These are phyloP conservation scores for Mycosphaerella sp. DNA, from an alignment of 2,329 filamentous ascomycete species.

Conservation along the genomic window DNA sequence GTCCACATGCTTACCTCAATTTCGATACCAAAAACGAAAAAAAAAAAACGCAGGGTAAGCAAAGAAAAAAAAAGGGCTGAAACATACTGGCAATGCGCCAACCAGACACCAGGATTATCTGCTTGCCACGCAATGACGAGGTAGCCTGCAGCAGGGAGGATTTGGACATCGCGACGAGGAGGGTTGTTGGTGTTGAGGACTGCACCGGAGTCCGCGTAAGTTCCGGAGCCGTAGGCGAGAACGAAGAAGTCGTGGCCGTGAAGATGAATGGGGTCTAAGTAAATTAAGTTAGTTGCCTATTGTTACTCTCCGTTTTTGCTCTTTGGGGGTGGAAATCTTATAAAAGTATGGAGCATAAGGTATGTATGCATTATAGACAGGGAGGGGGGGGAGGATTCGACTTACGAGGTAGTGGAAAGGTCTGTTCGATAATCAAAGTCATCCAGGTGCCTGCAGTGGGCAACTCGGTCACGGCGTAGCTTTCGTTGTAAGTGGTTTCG, in stretches of 20 bases:
- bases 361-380: too few relatives aligned
- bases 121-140: constrained; percentile 47
- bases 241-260: constrained; percentile 36
- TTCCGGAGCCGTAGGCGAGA: constrained; percentile 24
- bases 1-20: too few relatives aligned
- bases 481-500: background rate
- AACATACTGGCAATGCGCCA: constrained; percentile 46
- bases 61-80: background rate
- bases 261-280: constrained; percentile 35
- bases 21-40: background rate
- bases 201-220: constrained; percentile 26
- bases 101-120: constrained; percentile 46
- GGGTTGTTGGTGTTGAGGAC: constrained; percentile 40
- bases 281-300: too few relatives aligned
- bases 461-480: background rate
- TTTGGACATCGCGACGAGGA: constrained; percentile 45
- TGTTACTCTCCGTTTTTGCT: too few relatives aligned
- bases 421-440: constrained; percentile 10
- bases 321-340: too few relatives aligned
- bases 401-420: constrained; percentile 29
- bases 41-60: background rate
- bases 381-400: constrained; percentile 16
- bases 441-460: background rate
- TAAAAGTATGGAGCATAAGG: too few relatives aligned
- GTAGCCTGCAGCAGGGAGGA: constrained; percentile 41